Conservation (phyloP, 164 flowering plant genomes). For the Liquidambar formosana region DNA sequence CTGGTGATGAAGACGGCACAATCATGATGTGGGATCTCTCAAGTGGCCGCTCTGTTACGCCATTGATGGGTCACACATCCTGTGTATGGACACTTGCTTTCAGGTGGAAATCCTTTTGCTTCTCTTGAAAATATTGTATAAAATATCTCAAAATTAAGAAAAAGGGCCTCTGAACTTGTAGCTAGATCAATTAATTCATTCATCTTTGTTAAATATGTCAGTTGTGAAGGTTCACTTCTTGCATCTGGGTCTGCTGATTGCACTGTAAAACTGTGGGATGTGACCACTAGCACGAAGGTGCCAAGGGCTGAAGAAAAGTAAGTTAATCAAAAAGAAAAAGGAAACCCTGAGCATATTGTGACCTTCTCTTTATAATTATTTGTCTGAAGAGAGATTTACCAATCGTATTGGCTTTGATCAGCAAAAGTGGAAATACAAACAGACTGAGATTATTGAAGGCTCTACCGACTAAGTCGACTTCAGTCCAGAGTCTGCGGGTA, state of each 20-base stretch:
- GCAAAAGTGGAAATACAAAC: constrained; percentile 66
- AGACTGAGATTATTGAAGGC: constrained; percentile 83
- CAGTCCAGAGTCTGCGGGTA: constrained; percentile 78
- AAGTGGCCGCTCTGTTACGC: constrained; percentile 85
- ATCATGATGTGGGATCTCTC: constrained; percentile 99
- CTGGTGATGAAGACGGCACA: constrained; percentile 99
- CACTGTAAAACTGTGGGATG: constrained; percentile 97
- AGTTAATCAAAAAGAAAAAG: constrained; percentile 19
- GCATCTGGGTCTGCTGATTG: constrained; percentile 99
- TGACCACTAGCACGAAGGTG: constrained; percentile 67
- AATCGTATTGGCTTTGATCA: constrained; percentile 13
- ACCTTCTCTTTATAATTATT: neutral
- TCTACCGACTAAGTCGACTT: constrained; percentile 82
- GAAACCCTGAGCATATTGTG: no score
- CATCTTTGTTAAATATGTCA: constrained; percentile 23
- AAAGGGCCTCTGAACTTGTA: neutral
- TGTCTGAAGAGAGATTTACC: constrained; percentile 1
- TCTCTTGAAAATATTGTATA: neutral
- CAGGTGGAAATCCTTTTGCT: constrained; percentile 49
- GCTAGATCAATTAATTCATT: neutral
- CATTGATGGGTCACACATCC: constrained; percentile 86
- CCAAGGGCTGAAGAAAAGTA: constrained; percentile 74
- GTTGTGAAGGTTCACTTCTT: constrained; percentile 93
- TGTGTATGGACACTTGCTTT: constrained; percentile 94
- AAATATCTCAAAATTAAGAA: neutral